A percentile compares a stretch with the other conserved stretches of the same genome.
phyloP scores from a whole-genome alignment of 2,329 filamentous ascomycete species.

The Penicillium sp. region DNA sequence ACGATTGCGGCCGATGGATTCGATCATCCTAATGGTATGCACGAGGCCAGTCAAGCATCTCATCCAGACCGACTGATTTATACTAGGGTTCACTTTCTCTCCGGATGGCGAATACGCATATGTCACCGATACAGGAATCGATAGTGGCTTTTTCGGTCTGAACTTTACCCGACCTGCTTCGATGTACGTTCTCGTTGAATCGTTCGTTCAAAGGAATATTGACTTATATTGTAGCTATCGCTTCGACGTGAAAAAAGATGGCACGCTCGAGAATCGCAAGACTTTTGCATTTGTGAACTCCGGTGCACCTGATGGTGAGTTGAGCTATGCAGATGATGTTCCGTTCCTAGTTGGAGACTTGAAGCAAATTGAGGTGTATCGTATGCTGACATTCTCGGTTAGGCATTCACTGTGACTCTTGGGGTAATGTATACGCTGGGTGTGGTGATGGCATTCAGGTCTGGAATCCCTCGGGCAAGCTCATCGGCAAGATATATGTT shows the following conservation, averaged over 20 bases:
- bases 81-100: conserved; percentile 16
- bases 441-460: conserved; percentile 54
- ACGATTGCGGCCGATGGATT: conserved; percentile 10
- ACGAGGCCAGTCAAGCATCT: background rate
- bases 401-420: conserved; percentile 47
- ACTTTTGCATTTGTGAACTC: background rate
- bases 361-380: background rate
- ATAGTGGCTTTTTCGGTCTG: conserved; percentile 14
- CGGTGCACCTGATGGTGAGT: background rate
- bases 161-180: conserved; percentile 15
- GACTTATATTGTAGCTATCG: background rate
- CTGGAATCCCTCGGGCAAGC: conserved; percentile 47
- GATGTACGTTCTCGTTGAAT: conserved; percentile 2
- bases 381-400: background rate
- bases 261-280: background rate
- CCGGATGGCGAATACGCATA: conserved; percentile 18
- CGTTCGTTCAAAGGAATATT: too few relatives aligned
- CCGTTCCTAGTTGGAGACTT: too few relatives aligned
- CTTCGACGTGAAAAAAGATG: background rate
- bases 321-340: background rate
- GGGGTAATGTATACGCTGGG: conserved; percentile 54
- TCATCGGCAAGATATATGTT: conserved; percentile 54
- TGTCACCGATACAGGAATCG: conserved; percentile 18
- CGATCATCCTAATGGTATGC: background rate
- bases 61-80: background rate